These are phyloP conservation scores for Penicillium egyptiacum DNA, from an alignment of 495 filamentous ascomycete species.

Conservation along the genomic window DNA sequence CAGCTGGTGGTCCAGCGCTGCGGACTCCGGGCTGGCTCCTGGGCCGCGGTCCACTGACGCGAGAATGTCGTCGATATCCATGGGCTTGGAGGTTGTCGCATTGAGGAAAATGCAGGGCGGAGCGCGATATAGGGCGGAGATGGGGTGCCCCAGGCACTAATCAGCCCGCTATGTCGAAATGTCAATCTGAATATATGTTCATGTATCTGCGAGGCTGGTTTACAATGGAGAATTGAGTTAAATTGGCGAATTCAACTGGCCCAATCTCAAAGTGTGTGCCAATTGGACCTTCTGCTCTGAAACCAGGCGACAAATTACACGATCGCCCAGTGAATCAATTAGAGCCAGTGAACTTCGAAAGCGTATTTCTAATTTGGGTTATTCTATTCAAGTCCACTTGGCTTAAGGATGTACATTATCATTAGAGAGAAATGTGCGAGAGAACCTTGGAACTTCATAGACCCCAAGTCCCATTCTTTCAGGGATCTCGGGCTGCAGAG, in stretches of 20 bases:
- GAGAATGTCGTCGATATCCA: slow-evolving; percentile 92
- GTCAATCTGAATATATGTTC: background rate
- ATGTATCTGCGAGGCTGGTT: background rate
- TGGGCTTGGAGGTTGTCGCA: slow-evolving; percentile 30
- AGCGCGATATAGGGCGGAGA: slow-evolving; percentile 17
- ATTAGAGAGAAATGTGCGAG: slow-evolving; percentile 6
- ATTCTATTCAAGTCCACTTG: background rate
- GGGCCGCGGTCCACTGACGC: slow-evolving; percentile 68
- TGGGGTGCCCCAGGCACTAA: slow-evolving; percentile 13
- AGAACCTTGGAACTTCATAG: background rate
- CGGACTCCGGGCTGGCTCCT: slow-evolving; percentile 53
- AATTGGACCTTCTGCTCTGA: background rate
- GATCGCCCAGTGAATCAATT: background rate
- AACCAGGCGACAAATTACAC: background rate
- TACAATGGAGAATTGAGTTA: background rate
- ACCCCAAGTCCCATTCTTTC: background rate
- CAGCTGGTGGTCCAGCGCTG: slow-evolving; percentile 76
- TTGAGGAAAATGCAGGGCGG: slow-evolving; percentile 16
- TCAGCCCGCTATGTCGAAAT: background rate
- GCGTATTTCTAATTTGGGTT: background rate
- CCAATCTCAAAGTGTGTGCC: background rate
- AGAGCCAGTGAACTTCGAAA: background rate
- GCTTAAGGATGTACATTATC: slow-evolving; percentile 6
- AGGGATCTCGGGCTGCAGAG: background rate
- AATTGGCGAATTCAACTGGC: background rate